phyloP scores from a whole-genome alignment of 306 rosid genomes.

The Inga laurina region DNA sequence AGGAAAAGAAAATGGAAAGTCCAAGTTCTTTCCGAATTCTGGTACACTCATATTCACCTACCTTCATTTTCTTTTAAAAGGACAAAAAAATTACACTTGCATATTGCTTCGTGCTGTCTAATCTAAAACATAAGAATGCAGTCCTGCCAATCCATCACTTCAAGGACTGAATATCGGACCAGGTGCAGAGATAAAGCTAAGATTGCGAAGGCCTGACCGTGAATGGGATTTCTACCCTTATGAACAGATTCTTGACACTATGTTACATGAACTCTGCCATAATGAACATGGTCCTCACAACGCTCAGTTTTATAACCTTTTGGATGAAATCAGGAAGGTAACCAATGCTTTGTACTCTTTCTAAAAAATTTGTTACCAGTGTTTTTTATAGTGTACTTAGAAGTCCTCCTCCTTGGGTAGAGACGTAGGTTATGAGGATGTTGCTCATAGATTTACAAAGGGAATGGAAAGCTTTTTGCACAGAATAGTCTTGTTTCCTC shows the following conservation, averaged over 20 bases:
- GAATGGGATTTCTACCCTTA: conserved; percentile 63
- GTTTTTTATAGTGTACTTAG: background rate
- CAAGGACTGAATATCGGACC: conserved; percentile 58
- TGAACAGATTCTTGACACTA: conserved; percentile 66
- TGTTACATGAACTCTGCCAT: conserved; percentile 72
- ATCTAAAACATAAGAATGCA: conserved; percentile 35
- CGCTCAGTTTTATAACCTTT: conserved; percentile 57
- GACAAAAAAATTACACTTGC: background rate
- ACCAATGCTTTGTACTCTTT: background rate
- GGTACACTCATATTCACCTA: conserved; percentile 29
- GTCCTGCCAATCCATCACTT: conserved; percentile 63
- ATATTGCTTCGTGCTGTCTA: conserved; percentile 11
- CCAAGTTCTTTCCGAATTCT: conserved; percentile 57
- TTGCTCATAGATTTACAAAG: background rate
- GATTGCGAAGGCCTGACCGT: conserved; percentile 50
- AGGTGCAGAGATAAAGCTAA: conserved; percentile 58
- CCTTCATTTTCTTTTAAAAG: background rate
- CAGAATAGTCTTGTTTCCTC: background rate
- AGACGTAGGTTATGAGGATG: background rate
- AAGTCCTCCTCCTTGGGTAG: background rate
- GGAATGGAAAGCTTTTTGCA: background rate
- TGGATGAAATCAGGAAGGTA: conserved; percentile 66
- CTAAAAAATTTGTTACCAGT: background rate
- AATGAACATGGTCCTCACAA: conserved; percentile 59
- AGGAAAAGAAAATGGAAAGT: conserved; percentile 60